phyloP scores from a whole-genome alignment of 495 filamentous ascomycete genomes.

The Penicillium turbatum region DNA sequence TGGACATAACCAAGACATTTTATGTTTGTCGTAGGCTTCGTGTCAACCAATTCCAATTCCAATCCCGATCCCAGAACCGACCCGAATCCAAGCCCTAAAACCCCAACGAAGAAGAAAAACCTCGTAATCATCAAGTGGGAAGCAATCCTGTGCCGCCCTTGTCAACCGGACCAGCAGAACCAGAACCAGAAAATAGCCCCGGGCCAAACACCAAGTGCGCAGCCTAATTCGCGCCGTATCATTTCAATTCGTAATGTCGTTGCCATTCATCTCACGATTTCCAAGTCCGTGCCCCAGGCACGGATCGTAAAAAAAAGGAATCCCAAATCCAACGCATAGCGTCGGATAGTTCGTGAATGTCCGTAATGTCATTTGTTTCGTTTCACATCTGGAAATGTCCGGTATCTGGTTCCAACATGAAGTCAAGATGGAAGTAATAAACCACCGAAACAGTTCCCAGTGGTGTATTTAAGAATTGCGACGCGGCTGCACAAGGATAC shows the following conservation, averaged over 20 bases:
- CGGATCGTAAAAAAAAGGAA: neutral
- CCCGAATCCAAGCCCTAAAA: neutral
- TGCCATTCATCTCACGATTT: neutral
- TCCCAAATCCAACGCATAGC: neutral
- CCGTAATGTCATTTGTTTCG: no score
- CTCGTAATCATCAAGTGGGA: neutral
- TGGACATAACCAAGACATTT: no score
- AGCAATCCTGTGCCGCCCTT: neutral
- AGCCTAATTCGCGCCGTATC: neutral
- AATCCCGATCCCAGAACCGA: no score
- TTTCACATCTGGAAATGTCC: no score
- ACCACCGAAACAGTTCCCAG: neutral
- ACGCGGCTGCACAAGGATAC: constrained; percentile 30
- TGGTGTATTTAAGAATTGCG: constrained; percentile 19
- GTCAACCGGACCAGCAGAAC: neutral
- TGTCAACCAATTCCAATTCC: neutral
- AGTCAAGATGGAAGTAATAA: neutral
- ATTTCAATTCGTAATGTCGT: constrained; percentile 6
- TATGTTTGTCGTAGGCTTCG: no score
- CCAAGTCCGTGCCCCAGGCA: neutral
- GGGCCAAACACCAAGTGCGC: neutral
- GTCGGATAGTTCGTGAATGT: neutral
- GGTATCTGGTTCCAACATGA: no score
- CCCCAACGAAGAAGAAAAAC: no score
- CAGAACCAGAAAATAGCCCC: neutral